These are phyloP conservation scores for Pythium pyrilobum DNA, from an alignment of 352 stramenopile species.

Conservation along the genomic window DNA sequence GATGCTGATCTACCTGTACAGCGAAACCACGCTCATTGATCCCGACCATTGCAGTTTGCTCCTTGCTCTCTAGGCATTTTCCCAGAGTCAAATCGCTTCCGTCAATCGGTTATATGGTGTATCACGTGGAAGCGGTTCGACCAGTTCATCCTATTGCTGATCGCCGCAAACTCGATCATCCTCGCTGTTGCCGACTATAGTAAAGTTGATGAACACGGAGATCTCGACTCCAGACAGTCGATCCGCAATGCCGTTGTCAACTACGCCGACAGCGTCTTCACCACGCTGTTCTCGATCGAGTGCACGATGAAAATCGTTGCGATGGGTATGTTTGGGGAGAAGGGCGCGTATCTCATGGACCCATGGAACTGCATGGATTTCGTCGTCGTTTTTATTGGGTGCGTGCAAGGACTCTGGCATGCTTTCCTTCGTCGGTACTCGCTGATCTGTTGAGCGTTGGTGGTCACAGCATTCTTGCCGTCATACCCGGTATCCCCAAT, in stretches of 20 bases:
- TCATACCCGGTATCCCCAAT: conserved; percentile 62
- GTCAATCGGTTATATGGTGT: conserved; percentile 53
- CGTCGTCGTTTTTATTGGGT: conserved; percentile 84
- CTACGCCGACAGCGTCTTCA: conserved; percentile 48
- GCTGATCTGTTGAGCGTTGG: conserved; percentile 38
- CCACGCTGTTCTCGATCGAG: conserved; percentile 81
- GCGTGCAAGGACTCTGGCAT: no score
- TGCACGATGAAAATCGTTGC: conserved; percentile 88
- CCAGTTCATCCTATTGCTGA: conserved; percentile 79
- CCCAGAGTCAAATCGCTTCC: conserved; percentile 40
- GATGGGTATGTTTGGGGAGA: conserved; percentile 67
- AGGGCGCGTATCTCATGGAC: conserved; percentile 80
- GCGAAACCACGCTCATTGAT: no score
- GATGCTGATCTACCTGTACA: no score
- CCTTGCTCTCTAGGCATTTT: conserved; percentile 50
- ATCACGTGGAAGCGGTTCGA: conserved; percentile 78
- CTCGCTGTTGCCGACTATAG: conserved; percentile 77
- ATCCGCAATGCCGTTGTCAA: conserved; percentile 57
- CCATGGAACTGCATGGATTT: conserved; percentile 91
- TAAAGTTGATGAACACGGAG: conserved; percentile 36
- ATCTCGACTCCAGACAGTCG: conserved; percentile 35
- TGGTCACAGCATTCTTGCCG: conserved; percentile 40
- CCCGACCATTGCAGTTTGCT: conserved; percentile 49
- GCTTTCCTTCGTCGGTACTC: conserved; percentile 87
- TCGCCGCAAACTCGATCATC: conserved; percentile 79